Evolutionary conservation across 768 basidiomycete species (phyloP), one percentile per base, ranked within the genome.

Genomic region (Lentinula boryana): DNA sequence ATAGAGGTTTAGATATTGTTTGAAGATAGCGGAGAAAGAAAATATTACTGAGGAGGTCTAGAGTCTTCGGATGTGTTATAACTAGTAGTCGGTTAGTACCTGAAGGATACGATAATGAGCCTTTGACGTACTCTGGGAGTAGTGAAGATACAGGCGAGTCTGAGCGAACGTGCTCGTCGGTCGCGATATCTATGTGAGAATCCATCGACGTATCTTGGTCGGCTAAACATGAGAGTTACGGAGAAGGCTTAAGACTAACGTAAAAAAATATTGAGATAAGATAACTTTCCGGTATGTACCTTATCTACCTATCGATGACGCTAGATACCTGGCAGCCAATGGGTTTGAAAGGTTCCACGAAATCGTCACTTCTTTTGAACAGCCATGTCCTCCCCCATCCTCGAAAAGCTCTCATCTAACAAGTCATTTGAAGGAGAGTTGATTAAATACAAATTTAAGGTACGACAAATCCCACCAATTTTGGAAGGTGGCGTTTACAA

Each of bases 371-470:
- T 35, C 35, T 36, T 13, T 32, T 21, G 32, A 21, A 38, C 35
- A 40, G 18, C 53, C 53, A 36, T 56, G 23, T 1, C 23, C 12
- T 21, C n/a, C 27, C 38, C 52, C 23, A n/a, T 23, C 69, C 83
- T 95, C 65, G 83, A 90, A 65, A 83, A 86, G 69, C 63, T 94
- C 16, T 89, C 91, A 1, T 78, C 84, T 9, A 93, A 85, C 82
- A 88, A 88, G 72, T 80, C 85, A 10, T 96, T 89, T 63, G 88
- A 83, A 60, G 97, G 96, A 23, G 81, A 83, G 58, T 71, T 98
- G 60, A 81, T 76, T 62, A 98, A 98, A 72, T 98, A 93, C 79
- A 90, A 85, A 74, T 91, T 89, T 78, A 88, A 85, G 79, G 92
- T 84, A 21, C 6, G 18, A 33, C 33, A 6, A 40, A 40, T 21